phyloP scores from a whole-genome alignment of 2,329 filamentous ascomycete species.

The Elsinoe perseae region DNA sequence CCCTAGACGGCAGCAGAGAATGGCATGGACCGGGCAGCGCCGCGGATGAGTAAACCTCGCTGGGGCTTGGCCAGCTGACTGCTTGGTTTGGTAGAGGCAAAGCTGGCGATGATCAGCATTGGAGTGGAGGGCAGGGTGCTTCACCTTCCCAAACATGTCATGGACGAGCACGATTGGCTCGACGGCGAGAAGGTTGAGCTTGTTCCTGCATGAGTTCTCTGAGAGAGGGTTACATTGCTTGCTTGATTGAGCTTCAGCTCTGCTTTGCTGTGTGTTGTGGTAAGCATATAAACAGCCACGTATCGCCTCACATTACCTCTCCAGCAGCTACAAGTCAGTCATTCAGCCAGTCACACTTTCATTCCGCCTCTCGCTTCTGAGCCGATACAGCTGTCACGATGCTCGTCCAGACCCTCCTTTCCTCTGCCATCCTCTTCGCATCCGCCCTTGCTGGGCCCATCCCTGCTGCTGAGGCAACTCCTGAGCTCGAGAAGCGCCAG shows the following conservation, averaged over 20 bases:
- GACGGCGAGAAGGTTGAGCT: not conserved
- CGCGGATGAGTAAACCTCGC: not conserved
- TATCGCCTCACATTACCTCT: not conserved
- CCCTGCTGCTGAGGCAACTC: slow-evolving; percentile 16
- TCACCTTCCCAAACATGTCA: not conserved
- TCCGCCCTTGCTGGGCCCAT: slow-evolving; percentile 24
- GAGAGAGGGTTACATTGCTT: not conserved
- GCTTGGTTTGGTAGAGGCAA: not conserved
- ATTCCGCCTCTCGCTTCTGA: not conserved
- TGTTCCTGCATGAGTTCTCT: not conserved
- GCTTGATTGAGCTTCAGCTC: not conserved
- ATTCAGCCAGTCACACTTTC: not conserved
- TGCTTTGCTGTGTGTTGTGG: not conserved
- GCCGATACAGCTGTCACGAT: slow-evolving; percentile 24
- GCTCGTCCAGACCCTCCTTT: slow-evolving; percentile 21
- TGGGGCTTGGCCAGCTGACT: not conserved
- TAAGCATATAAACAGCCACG: not conserved
- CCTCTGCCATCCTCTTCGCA: slow-evolving; percentile 25
- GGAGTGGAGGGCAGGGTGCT: not conserved
- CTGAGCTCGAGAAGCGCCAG: slow-evolving; percentile 10
- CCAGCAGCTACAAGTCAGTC: not conserved
- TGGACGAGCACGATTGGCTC: not conserved
- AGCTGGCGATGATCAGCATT: not conserved
- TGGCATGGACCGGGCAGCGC: not conserved
- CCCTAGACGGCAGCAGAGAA: not conserved